phyloP scores from a whole-genome alignment of 768 basidiomycete species.

The Amyloporia xantha region DNA sequence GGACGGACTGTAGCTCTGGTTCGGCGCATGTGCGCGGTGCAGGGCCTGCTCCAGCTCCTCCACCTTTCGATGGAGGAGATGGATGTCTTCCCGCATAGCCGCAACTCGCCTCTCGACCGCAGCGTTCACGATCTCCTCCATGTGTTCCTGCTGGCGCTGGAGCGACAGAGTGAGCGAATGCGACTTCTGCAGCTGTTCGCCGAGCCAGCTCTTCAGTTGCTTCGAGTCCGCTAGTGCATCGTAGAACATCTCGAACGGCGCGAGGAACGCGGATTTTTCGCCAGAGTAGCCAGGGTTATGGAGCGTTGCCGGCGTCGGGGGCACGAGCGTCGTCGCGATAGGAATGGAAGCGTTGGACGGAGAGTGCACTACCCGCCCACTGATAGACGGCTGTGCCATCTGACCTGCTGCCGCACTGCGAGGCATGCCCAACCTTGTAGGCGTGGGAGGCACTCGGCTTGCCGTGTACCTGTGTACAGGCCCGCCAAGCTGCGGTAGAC shows the following conservation, averaged over 20 bases:
- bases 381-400: slow-evolving; percentile 4
- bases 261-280: slow-evolving; percentile 72
- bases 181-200: slow-evolving; percentile 64
- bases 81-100: slow-evolving; percentile 56
- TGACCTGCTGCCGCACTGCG: slow-evolving; percentile 22
- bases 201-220: slow-evolving; percentile 71
- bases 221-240: slow-evolving; percentile 77
- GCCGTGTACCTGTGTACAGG: slow-evolving; percentile 39
- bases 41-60: slow-evolving; percentile 60
- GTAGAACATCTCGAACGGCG: slow-evolving; percentile 80
- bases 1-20: slow-evolving; percentile 18
- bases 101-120: slow-evolving; percentile 57
- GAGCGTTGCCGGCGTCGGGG: slow-evolving; percentile 60
- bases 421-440: slow-evolving; percentile 53
- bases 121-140: slow-evolving; percentile 51
- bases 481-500: slow-evolving; percentile 42
- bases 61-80: slow-evolving; percentile 51
- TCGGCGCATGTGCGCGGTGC: slow-evolving; percentile 13
- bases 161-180: slow-evolving; percentile 48
- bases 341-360: slow-evolving; percentile 58
- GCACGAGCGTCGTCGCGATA: slow-evolving; percentile 59
- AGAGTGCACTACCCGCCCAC: slow-evolving; percentile 33
- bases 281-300: slow-evolving; percentile 53
- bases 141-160: slow-evolving; percentile 61
- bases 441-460: slow-evolving; percentile 66